Evolutionary conservation across 208 protist genomes (phyloP), one percentile per base, ranked within the genome.

Genomic region (Crithidia expoeki): DNA sequence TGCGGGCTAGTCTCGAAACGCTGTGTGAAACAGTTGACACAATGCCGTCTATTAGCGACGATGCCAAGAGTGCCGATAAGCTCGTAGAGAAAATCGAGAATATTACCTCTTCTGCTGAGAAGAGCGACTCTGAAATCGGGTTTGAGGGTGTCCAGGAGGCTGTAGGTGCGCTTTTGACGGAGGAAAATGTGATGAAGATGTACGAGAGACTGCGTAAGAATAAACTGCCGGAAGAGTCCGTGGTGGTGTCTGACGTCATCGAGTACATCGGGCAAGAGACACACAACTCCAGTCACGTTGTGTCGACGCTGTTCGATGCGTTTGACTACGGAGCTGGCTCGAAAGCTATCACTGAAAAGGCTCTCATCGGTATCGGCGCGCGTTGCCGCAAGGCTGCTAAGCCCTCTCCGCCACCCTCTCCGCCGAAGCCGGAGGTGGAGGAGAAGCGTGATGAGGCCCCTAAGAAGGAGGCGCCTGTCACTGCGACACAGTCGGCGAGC

Each of bases 231-330:
- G 88, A 85, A 46, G 84, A 96, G 75, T 74, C 65, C 44, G 81
- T 96, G 28, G 81, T 90, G 21, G 89, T 96, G 0, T 86, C 87
- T 0, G 92, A 94, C 72, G 89, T 88, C 14, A 94, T 94, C 68
- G 89, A 96, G 50, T 84, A 72, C 61, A 89, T 96, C 53, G 92
- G 87, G 32, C 85, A 84, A 46, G 86, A 93, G 52, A 94, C 88
- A 0, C 87, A 94, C 78, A 89, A 86, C 66, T 96, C 92, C 63
- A 94, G 80, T 23, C 92, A 96, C 76, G 81, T 90, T 44, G 87
- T 96, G 36, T 96, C 92, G 16, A 96, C 80, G 36, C 73, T 96
- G 27, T 94, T 96, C 76, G 92, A 96, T 66, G 86, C 88, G 1
- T 94, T 96, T 62, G 92, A 96, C 76, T 94, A 91, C 70, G 84